A percentile compares a stretch with the other conserved stretches of the same genome.
phyloP scores from a whole-genome alignment of 2,329 filamentous ascomycete genomes.

The Bipolaris cookei region DNA sequence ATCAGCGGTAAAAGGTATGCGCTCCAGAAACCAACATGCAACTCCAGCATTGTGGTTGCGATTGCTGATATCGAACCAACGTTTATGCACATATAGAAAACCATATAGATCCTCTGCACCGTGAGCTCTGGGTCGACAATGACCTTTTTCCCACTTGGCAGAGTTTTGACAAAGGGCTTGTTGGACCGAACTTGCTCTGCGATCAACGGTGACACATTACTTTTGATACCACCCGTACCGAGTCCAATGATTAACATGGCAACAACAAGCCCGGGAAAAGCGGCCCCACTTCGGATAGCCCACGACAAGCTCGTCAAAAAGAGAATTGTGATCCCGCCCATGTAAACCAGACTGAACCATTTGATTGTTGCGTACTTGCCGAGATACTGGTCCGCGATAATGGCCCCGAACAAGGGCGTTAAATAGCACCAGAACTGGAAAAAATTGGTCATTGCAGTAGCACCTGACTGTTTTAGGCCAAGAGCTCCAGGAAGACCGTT shows the following conservation, averaged over 20 bases:
- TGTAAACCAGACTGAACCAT: constrained; percentile 67
- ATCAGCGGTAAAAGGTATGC: constrained; percentile 68
- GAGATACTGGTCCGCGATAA: constrained; percentile 70
- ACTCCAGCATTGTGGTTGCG: constrained; percentile 72
- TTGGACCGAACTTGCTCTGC: constrained; percentile 56
- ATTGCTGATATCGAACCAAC: constrained; percentile 72
- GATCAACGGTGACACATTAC: constrained; percentile 67
- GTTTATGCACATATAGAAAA: constrained; percentile 77
- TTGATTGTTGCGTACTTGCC: constrained; percentile 75
- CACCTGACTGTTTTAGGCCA: constrained; percentile 52
- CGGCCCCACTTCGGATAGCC: constrained; percentile 65
- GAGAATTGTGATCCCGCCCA: constrained; percentile 70
- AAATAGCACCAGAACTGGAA: constrained; percentile 59
- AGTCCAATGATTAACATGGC: constrained; percentile 73
- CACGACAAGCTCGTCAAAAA: constrained; percentile 68
- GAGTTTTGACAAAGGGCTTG: constrained; percentile 49
- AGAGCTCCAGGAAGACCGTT: constrained; percentile 52
- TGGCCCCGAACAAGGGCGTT: constrained; percentile 56
- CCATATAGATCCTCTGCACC: constrained; percentile 59
- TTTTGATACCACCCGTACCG: constrained; percentile 81
- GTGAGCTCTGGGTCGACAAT: constrained; percentile 56
- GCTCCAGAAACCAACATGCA: constrained; percentile 73
- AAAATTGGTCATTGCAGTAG: constrained; percentile 55
- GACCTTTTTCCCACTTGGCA: constrained; percentile 50
- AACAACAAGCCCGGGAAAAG: constrained; percentile 68